These are phyloP conservation scores for Dothistroma pini DNA, from an alignment of 2,329 filamentous ascomycete species.

Conservation along the genomic window DNA sequence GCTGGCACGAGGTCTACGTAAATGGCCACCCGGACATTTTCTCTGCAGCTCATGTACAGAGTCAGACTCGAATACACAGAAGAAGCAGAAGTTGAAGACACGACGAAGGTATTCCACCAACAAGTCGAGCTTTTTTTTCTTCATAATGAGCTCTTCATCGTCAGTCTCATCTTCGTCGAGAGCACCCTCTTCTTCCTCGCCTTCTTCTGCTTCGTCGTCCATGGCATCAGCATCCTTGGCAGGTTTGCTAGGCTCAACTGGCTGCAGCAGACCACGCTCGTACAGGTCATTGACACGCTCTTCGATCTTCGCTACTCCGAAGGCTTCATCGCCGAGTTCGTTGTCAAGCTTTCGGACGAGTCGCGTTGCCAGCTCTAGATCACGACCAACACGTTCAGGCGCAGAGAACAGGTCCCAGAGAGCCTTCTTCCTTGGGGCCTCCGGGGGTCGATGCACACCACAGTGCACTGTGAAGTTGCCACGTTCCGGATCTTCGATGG, in stretches of 20 bases:
- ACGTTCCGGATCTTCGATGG: constrained; percentile 86
- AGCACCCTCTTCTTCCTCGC: constrained; percentile 59
- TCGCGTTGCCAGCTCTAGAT: constrained; percentile 76
- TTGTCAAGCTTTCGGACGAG: constrained; percentile 80
- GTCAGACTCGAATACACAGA: constrained; percentile 98
- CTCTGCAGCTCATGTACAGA: constrained; percentile 92
- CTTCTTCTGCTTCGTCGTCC: constrained; percentile 70
- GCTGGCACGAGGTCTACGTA: constrained; percentile 83
- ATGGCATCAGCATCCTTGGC: constrained; percentile 57
- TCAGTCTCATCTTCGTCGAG: constrained; percentile 70
- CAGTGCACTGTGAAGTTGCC: constrained; percentile 98
- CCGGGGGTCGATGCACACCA: constrained; percentile 86
- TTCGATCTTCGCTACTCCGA: constrained; percentile 76
- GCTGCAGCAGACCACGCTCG: constrained; percentile 71
- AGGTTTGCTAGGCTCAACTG: constrained; percentile 52
- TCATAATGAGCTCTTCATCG: constrained; percentile 80
- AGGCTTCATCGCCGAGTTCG: constrained; percentile 72
- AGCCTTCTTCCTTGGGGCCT: constrained; percentile 85
- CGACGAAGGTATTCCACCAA: constrained; percentile 94
- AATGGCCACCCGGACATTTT: constrained; percentile 96
- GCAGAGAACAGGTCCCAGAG: constrained; percentile 96
- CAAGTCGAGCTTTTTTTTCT: constrained; percentile 96
- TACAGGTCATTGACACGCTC: constrained; percentile 79
- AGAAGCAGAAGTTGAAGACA: constrained; percentile 99
- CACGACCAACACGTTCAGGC: constrained; percentile 87